Evolutionary conservation across 2,329 filamentous ascomycete genomes (phyloP).

Genomic region (Aspergillus candidus): DNA sequence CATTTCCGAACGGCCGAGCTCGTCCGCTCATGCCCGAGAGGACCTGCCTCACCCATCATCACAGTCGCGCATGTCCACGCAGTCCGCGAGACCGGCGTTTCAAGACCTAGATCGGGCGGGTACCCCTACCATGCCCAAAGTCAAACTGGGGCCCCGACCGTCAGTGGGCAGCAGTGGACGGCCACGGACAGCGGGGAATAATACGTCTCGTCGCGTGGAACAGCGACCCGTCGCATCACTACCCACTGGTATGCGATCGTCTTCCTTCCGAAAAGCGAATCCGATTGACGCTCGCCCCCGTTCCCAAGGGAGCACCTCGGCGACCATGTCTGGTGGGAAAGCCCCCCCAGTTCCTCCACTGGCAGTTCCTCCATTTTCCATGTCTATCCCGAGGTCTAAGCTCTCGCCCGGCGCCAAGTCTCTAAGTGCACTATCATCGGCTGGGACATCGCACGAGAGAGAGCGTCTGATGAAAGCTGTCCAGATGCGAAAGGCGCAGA

Average conservation of each 20-base stretch:
- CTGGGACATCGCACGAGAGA: constrained; percentile 78
- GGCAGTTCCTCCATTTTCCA: constrained; percentile 33
- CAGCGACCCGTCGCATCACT: constrained; percentile 70
- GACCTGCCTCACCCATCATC: constrained; percentile 31
- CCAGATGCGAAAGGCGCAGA: constrained; percentile 80
- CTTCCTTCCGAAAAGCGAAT: constrained; percentile 45
- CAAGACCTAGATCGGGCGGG: constrained; percentile 39
- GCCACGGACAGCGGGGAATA: constrained; percentile 52
- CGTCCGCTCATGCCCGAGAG: constrained; percentile 20
- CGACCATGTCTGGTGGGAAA: constrained; percentile 23
- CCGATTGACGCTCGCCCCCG: constrained; percentile 38
- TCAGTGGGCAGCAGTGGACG: constrained; percentile 59
- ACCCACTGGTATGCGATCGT: constrained; percentile 71
- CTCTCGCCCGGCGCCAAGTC: constrained; percentile 37
- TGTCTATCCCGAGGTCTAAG: constrained; percentile 29
- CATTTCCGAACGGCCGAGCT: constrained; percentile 19
- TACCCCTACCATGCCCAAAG: constrained; percentile 50
- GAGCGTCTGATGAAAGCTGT: constrained; percentile 89
- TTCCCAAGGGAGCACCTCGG: constrained; percentile 37
- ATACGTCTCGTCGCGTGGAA: constrained; percentile 38
- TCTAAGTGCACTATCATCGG: constrained; percentile 42
- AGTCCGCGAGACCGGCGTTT: constrained; percentile 40
- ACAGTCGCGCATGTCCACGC: constrained; percentile 34
- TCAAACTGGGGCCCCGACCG: constrained; percentile 82
- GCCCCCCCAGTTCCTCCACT: constrained; percentile 35